These are phyloP conservation scores for Trichoderma arundinaceum DNA, from an alignment of 2,329 filamentous ascomycete species.

Conservation along the genomic window DNA sequence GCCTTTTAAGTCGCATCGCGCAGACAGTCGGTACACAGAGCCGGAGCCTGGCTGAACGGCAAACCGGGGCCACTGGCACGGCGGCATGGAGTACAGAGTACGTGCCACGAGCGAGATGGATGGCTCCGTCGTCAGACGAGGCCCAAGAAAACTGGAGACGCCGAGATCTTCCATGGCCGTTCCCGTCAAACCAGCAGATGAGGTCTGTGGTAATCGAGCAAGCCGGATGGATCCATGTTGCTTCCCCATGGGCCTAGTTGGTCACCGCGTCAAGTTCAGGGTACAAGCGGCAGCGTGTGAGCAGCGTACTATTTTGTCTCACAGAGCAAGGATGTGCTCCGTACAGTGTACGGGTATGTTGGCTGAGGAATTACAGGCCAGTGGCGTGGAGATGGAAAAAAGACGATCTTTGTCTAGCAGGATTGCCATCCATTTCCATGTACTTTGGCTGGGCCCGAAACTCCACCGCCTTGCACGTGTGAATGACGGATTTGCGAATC, in stretches of 20 bases:
- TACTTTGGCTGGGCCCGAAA: neutral
- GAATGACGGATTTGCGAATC: neutral
- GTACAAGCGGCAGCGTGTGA: conserved; percentile 13
- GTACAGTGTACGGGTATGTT: neutral
- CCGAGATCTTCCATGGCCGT: conserved; percentile 16
- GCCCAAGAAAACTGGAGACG: conserved; percentile 18
- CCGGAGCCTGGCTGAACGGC: no score
- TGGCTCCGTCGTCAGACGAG: conserved; percentile 12
- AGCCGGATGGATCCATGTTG: neutral
- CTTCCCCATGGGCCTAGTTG: neutral
- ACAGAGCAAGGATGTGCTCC: neutral
- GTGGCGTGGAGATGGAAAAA: conserved; percentile 7
- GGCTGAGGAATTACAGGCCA: conserved; percentile 14
- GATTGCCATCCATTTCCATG: neutral
- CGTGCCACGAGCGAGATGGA: conserved; percentile 10
- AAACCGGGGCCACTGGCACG: conserved; percentile 10
- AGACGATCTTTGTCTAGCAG: conserved; percentile 6
- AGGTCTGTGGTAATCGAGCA: conserved; percentile 10
- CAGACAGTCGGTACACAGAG: neutral
- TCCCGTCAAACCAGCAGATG: conserved; percentile 10
- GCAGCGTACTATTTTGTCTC: neutral
- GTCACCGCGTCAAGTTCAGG: neutral
- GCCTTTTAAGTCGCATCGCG: conserved; percentile 31
- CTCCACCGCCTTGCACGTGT: conserved; percentile 27
- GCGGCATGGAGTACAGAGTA: conserved; percentile 2